Percentiles rank a stretch among this genome's conserved stretches.
phyloP scores from a whole-genome alignment of 1,284 basidiomycete genomes.

The Chalciporus sp. region DNA sequence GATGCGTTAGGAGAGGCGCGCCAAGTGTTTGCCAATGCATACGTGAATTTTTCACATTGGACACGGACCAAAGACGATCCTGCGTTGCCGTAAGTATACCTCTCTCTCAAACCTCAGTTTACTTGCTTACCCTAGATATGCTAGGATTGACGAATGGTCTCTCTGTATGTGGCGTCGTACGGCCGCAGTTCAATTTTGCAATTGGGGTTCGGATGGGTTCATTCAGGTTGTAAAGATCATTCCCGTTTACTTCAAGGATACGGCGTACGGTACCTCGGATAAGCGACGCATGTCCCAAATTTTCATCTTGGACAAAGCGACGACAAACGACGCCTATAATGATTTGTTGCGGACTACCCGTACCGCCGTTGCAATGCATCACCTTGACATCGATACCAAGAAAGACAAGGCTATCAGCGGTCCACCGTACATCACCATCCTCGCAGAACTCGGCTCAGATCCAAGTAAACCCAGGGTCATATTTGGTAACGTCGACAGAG shows the following conservation, averaged over 20 bases:
- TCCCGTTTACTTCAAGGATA: conserved; percentile 7
- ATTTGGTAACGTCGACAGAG: too few species aligned
- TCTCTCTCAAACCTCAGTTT: not conserved
- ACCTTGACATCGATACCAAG: too few species aligned
- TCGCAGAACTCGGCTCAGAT: too few species aligned
- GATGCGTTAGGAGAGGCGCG: not conserved
- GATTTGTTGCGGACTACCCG: too few species aligned
- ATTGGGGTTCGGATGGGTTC: not conserved
- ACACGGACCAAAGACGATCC: conserved; percentile 3
- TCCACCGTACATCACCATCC: too few species aligned
- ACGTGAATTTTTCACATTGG: conserved; percentile 19
- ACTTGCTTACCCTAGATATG: too few species aligned
- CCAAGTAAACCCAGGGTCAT: too few species aligned
- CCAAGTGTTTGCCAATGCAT: conserved; percentile 7
- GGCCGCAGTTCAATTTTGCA: conserved; percentile 13
- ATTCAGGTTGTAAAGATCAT: not conserved
- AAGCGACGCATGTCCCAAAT: conserved; percentile 6
- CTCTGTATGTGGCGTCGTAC: conserved; percentile 11
- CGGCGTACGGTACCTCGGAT: not conserved
- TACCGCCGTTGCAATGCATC: too few species aligned
- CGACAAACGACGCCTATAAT: too few species aligned
- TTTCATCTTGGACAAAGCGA: conserved; percentile 5
- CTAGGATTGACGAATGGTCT: not conserved
- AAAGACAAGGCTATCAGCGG: too few species aligned
- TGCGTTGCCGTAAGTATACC: not conserved